Evolutionary conservation across 1,284 basidiomycete genomes (phyloP).

Genomic region (Irpex rosettiformis): DNA sequence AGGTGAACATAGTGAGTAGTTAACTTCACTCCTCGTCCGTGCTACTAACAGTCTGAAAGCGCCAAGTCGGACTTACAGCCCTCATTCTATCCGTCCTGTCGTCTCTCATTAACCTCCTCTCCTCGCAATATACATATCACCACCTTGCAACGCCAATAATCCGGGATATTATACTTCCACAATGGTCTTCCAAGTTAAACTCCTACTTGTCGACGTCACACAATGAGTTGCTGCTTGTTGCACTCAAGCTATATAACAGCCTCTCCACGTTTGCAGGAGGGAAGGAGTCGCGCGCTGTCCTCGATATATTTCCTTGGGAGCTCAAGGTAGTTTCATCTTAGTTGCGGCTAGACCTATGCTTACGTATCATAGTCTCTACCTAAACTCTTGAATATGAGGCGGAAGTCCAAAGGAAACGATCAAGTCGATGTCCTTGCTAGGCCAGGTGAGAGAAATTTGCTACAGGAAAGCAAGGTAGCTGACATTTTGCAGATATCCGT

Average conservation of each 20-base stretch:
- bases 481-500: conserved; percentile 54
- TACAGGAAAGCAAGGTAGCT: background rate
- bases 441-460: conserved; percentile 45
- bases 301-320: conserved; percentile 74
- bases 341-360: background rate
- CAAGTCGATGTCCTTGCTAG: conserved; percentile 40
- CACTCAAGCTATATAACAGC: conserved; percentile 58
- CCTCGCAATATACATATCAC: conserved; percentile 65
- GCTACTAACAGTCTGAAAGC: conserved; percentile 29
- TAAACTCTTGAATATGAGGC: conserved; percentile 67
- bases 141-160: conserved; percentile 55
- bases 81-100: conserved; percentile 52
- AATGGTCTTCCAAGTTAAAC: conserved; percentile 53
- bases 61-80: conserved; percentile 41
- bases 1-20: conserved; percentile 40
- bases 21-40: background rate
- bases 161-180: conserved; percentile 50
- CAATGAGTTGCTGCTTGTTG: conserved; percentile 59
- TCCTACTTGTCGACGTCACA: conserved; percentile 54
- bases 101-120: conserved; percentile 53
- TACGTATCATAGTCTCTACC: conserved; percentile 46
- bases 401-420: conserved; percentile 45
- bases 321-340: conserved; percentile 47
- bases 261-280: conserved; percentile 64
- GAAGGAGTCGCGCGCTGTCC: conserved; percentile 52